A percentile compares a stretch with the other conserved stretches of the same genome.
Evolutionary conservation across 1,284 basidiomycete genomes (phyloP).

Genomic region (Pulchroboletus neoregius): DNA sequence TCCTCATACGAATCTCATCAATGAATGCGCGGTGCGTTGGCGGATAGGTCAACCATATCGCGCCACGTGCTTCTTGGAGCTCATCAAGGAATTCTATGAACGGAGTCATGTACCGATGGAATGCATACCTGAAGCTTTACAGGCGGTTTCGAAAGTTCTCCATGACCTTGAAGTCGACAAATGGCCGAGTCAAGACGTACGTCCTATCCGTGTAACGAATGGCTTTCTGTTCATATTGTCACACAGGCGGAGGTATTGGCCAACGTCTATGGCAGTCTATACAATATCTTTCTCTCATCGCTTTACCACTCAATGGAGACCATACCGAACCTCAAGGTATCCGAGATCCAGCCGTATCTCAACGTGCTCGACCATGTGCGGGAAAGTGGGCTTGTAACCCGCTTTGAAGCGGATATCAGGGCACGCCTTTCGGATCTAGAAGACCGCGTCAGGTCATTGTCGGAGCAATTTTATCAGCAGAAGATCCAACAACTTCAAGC

Average conservation of each 20-base stretch:
- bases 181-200: conserved; percentile 82
- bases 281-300: conserved; percentile 81
- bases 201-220: conserved; percentile 29
- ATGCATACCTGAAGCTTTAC: conserved; percentile 88
- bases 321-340: conserved; percentile 65
- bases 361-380: conserved; percentile 69
- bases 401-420: conserved; percentile 62
- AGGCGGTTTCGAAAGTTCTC: conserved; percentile 66
- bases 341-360: conserved; percentile 62
- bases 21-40: conserved; percentile 89
- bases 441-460: conserved; percentile 64
- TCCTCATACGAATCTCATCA: conserved; percentile 78
- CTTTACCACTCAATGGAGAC: conserved; percentile 84
- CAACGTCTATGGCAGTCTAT: conserved; percentile 66
- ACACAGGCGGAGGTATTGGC: conserved; percentile 62
- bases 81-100: conserved; percentile 87
- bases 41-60: conserved; percentile 80
- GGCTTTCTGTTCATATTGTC: conserved; percentile 10
- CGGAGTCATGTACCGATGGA: conserved; percentile 89
- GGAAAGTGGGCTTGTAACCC: conserved; percentile 63
- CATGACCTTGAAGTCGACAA: conserved; percentile 66
- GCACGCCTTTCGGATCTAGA: conserved; percentile 68
- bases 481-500: conserved; percentile 68
- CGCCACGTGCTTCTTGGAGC: conserved; percentile 78
- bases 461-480: conserved; percentile 65